Base-by-base conservation (phyloP, 2,329 filamentous ascomycete genomes). In the Apiospora phragmitis region DNA sequence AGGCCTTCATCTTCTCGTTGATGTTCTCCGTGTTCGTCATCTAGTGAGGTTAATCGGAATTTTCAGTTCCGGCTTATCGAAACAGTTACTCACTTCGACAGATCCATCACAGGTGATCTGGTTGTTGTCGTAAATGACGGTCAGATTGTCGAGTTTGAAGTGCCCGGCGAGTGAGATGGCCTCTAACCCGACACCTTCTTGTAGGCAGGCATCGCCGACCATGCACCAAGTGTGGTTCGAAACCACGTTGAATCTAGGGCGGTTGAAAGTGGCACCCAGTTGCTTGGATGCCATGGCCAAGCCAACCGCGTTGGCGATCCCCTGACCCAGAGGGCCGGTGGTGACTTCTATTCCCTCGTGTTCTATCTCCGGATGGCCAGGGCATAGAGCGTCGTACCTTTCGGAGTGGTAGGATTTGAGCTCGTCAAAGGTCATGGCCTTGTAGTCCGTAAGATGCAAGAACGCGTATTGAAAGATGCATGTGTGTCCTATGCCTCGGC, bases 71-170 rank as follows among this genome's bases (percentile, higher is more conserved):
- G 12, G 16, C 5, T 29, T n/a, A 21, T 21, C 12, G 18, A 12
- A 16, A 6, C 4, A 1, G 21, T 5, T 11, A 65, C 68, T 68
- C 55, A 87, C 75, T 68, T 88, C 85, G 0, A 88, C 83, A 0
- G 83, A 83, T 1, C 87, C 87, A 69, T 89, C 87, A 70, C 87
- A 89, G 6, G 86, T 88, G 43, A 89, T 82, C 71, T 87, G 83
- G 75, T 89, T 89, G 75, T 89, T 89, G 74, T 89, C 87, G 71
- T 89, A 89, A 26, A 89, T 84, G 18, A 89, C 75, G 0, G 82
- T 84, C 21, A 89, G 76, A 75, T 89, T 89, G 74, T 87, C 83
- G 3, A 89, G 78, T 67, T 80, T 81, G 72, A 83, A 79, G 74
- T 87, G 86, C 0, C 87, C 86, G 18, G 86, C 87, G 18, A 88